Evolutionary conservation across 139 green algal genomes (phyloP).

Genomic region (Astrephomene gubernaculifera): DNA sequence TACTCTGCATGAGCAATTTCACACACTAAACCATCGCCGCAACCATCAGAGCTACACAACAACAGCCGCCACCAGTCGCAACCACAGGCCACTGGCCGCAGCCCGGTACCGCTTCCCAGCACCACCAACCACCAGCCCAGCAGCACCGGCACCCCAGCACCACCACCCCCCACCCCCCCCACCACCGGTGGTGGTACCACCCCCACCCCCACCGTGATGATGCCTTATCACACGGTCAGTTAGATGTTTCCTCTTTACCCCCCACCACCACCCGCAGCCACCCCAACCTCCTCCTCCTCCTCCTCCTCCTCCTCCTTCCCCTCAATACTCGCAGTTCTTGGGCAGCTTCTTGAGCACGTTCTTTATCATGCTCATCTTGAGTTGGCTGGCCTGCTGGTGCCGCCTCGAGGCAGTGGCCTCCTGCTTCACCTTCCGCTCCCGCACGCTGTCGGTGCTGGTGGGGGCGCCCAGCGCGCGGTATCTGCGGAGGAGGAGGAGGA

Average conservation of each 20-base stretch:
- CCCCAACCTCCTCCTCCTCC: background rate
- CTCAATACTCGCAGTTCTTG: conserved; percentile 50
- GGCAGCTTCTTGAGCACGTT: conserved; percentile 55
- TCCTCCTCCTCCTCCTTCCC: background rate
- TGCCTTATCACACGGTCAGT: no score
- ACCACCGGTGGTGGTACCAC: background rate
- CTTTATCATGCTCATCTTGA: conserved; percentile 48
- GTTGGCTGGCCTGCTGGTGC: background rate
- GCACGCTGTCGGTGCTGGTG: conserved; percentile 21
- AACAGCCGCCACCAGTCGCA: no score
- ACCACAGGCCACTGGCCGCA: no score
- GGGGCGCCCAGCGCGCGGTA: conserved; percentile 47
- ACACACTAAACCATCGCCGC: no score
- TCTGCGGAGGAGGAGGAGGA: no score
- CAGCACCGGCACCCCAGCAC: background rate
- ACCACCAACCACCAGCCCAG: background rate
- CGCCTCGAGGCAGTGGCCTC: background rate
- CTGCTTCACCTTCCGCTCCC: background rate
- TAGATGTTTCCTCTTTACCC: no score
- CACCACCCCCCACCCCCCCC: background rate
- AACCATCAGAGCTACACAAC: no score
- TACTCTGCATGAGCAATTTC: no score
- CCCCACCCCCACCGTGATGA: no score
- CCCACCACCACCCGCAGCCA: no score
- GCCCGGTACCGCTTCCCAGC: no score